phyloP scores from a whole-genome alignment of 495 filamentous ascomycete genomes.

The Penicillium bovifimosum region DNA sequence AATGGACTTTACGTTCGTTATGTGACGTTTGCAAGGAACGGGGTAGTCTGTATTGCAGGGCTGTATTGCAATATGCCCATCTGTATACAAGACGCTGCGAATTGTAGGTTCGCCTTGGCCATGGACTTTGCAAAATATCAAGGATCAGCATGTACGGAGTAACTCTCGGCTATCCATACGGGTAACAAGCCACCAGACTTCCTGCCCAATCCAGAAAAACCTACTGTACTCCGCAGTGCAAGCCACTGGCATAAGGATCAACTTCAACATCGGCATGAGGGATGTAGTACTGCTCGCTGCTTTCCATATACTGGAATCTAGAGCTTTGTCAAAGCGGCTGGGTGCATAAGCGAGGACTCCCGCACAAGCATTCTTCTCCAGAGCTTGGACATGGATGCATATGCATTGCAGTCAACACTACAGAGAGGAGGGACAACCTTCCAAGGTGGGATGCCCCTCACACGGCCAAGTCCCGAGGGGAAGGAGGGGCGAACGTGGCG shows the following conservation, averaged over 20 bases:
- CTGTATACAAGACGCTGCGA: neutral
- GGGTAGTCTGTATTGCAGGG: too few species aligned
- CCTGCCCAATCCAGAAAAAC: neutral
- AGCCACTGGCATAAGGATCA: conserved; percentile 1
- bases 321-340: conserved; percentile 4
- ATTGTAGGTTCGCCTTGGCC: neutral
- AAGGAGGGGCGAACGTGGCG: conserved; percentile 4
- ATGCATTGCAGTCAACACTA: neutral
- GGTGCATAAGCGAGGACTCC: neutral
- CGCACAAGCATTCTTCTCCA: neutral
- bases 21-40: too few species aligned
- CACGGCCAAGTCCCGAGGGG: neutral
- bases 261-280: neutral
- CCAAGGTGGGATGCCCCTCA: neutral
- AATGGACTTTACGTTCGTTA: too few species aligned
- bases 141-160: conserved; percentile 6
- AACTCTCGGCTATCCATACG: conserved; percentile 1
- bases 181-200: neutral
- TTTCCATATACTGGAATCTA: neutral
- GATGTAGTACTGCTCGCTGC: neutral
- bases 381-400: neutral
- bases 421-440: neutral
- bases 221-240: neutral
- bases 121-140: conserved; percentile 1
- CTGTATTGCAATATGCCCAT: too few species aligned